phyloP scores from a whole-genome alignment of 768 basidiomycete species.

The Termitomyces sp. region DNA sequence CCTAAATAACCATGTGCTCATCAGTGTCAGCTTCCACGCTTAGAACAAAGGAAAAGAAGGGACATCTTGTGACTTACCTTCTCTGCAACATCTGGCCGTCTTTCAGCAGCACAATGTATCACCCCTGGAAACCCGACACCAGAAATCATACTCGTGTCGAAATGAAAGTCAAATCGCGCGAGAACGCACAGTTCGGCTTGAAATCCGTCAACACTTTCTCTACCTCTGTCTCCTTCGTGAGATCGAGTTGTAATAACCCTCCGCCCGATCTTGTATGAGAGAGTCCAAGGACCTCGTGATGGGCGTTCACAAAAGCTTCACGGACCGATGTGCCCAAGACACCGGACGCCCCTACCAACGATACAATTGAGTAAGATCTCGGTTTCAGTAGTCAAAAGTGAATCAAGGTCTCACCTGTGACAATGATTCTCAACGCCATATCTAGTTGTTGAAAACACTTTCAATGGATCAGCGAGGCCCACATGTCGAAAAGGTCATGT shows the following conservation, averaged over 20 bases:
- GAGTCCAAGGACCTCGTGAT: conserved; percentile 55
- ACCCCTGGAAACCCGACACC: conserved; percentile 47
- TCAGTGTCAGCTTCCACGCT: neutral
- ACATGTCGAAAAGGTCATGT: no score
- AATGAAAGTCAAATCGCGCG: neutral
- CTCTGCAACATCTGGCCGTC: conserved; percentile 90
- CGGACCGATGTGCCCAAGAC: conserved; percentile 81
- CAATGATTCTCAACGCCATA: conserved; percentile 40
- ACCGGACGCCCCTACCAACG: conserved; percentile 78
- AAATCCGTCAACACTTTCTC: conserved; percentile 47
- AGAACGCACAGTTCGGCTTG: conserved; percentile 63
- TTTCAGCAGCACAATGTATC: conserved; percentile 93
- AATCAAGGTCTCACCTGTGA: conserved; percentile 43
- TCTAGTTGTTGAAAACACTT: no score
- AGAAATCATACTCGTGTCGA: neutral
- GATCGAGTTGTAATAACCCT: conserved; percentile 55
- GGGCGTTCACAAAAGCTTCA: conserved; percentile 47
- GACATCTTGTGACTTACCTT: conserved; percentile 41
- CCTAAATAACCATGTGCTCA: conserved; percentile 27
- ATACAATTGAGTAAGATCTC: neutral
- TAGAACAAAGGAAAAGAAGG: neutral
- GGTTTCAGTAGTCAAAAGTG: neutral
- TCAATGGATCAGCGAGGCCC: no score
- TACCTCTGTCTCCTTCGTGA: conserved; percentile 53
- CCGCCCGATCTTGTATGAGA: conserved; percentile 60